phyloP scores from a whole-genome alignment of 2,329 filamentous ascomycete genomes.

The Alternaria alternata region DNA sequence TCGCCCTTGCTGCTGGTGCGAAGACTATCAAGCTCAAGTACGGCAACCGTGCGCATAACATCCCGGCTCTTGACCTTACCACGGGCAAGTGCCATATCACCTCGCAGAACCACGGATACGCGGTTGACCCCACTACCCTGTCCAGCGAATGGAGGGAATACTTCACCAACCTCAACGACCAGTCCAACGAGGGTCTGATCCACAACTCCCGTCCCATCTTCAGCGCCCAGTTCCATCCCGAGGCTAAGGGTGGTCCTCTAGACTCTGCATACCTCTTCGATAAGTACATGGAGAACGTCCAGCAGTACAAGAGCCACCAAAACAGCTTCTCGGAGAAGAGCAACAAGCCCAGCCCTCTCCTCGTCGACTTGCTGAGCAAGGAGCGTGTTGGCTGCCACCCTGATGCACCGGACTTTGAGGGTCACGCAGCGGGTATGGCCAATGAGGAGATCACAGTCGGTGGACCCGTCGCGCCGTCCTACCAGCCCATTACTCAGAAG shows the following conservation, averaged over 20 bases:
- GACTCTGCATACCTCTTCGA: constrained; percentile 97
- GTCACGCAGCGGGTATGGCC: constrained; percentile 38
- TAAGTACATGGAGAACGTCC: constrained; percentile 90
- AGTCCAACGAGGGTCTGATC: constrained; percentile 96
- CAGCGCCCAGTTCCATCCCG: constrained; percentile 97
- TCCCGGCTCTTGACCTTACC: constrained; percentile 90
- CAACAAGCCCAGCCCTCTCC: constrained; percentile 84
- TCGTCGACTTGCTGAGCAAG: constrained; percentile 91
- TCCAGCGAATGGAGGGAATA: constrained; percentile 93
- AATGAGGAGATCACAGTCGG: constrained; percentile 41
- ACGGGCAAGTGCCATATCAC: constrained; percentile 99
- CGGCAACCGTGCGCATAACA: constrained; percentile 98
- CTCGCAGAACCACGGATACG: constrained; percentile 97
- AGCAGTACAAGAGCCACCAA: constrained; percentile 86
- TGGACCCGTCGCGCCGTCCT: constrained; percentile 38
- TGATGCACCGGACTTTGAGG: constrained; percentile 45
- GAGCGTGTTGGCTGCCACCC: constrained; percentile 86
- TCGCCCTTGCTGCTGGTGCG: constrained; percentile 87
- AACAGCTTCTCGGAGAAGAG: constrained; percentile 76
- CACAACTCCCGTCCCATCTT: constrained; percentile 97
- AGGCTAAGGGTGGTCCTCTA: constrained; percentile 95
- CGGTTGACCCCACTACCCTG: constrained; percentile 84
- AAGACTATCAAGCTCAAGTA: constrained; percentile 98
- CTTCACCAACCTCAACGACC: constrained; percentile 98
- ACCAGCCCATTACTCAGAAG: constrained; percentile 43